Base-by-base conservation (phyloP, 768 basidiomycete species). In the Arthromyces matolae region DNA sequence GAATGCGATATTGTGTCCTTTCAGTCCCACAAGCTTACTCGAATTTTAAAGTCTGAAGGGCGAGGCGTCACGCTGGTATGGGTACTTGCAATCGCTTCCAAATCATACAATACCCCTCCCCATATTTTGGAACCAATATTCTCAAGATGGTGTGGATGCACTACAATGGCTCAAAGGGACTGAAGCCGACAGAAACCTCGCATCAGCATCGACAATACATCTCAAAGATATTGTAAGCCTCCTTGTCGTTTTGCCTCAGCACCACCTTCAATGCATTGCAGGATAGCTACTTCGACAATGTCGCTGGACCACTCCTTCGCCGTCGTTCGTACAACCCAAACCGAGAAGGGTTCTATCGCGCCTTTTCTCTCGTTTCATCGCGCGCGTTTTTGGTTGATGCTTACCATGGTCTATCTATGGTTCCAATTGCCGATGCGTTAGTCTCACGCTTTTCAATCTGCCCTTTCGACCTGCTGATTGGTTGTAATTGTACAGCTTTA, bases 371-470 rank as follows among this genome's bases (percentile, higher is more conserved):
- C 27, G 87, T 94, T 42, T 86, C 84, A 3, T 86, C 89, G 4
- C 76, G 92, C 31, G 85, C 89, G 3, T 94, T 94, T 66, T 70
- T 89, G 50, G 80, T 92, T 51, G 92, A 94, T 64, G 75, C 79
- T 6, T 93, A 81, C 60, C 89, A 91, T 61, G 81, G 81, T 5
- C 69, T 93, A 14, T 77, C 86, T 1, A 86, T 95, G 77, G 87
- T 91, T 16, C 90, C 92, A 4, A 77, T 92, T 53, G 89, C 89
- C 25, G 92, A 93, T 67, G 77, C 77, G 86, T 89, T 60, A 64
- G 83, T 76, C 9, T n/a, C n/a, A n/a, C n/a, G n/a, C n/a, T n/a
- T n/a, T n/a, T n/a, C 16, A 22, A 24, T 10, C 18, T 28, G 16
- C 46, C 43, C 35, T 47, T 28, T 40, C 23, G 25, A 27, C 55